Evolutionary conservation across 2,329 filamentous ascomycete genomes (phyloP).

Genomic region (Acrocalymma vagum): DNA sequence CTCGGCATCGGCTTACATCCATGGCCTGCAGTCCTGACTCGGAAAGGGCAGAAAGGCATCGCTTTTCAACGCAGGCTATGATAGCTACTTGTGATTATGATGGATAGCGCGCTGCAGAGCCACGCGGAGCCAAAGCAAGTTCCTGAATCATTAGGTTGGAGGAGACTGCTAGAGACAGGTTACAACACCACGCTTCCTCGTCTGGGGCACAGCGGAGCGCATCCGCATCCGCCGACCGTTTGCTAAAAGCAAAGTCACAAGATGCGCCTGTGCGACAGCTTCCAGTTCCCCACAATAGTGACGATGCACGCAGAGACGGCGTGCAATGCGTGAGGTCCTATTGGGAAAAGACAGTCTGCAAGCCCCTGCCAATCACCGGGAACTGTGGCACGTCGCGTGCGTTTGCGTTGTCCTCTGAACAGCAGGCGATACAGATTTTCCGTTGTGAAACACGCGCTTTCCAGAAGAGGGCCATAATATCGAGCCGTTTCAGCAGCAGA

Average conservation of each 20-base stretch:
- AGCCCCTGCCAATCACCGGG: constrained; percentile 33
- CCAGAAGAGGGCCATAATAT: constrained; percentile 27
- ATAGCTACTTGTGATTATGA: too few species aligned
- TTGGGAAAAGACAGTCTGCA: constrained; percentile 26
- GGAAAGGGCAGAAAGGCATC: too few species aligned
- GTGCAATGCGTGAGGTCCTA: constrained; percentile 27
- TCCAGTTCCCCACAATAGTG: constrained; percentile 45
- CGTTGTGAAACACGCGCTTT: constrained; percentile 36
- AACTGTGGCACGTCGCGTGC: constrained; percentile 42
- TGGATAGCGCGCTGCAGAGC: too few species aligned
- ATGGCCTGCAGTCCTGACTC: too few species aligned
- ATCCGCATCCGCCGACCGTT: constrained; percentile 37
- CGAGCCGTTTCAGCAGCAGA: too few species aligned
- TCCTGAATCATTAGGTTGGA: constrained; percentile 12
- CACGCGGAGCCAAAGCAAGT: too few species aligned
- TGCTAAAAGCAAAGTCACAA: constrained; percentile 26
- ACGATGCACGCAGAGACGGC: constrained; percentile 37
- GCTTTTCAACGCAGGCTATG: too few species aligned
- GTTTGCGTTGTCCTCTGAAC: constrained; percentile 31
- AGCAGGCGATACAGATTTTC: constrained; percentile 21
- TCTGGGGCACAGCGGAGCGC: constrained; percentile 38
- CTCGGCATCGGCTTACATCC: too few species aligned
- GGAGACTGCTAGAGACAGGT: too few species aligned
- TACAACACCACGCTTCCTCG: too few species aligned
- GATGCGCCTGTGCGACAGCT: constrained; percentile 29